Evolutionary conservation across 2,329 filamentous ascomycete species (phyloP), one percentile per base, ranked within the genome.

Genomic region (Penicillium psychrosexuale): DNA sequence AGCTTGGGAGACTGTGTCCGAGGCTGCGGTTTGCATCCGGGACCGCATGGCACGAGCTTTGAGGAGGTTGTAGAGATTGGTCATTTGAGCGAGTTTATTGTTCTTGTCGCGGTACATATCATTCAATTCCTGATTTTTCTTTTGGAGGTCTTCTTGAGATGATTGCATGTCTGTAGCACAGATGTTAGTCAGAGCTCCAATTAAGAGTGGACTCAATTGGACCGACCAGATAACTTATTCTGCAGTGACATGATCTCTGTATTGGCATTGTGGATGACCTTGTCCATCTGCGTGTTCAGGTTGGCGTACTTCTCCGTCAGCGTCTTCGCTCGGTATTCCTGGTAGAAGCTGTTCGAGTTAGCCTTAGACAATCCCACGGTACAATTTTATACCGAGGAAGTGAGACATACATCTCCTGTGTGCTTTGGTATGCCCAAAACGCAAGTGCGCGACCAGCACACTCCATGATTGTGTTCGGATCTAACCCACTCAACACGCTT

Each of bases 351-450:
- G 56, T 12, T 9, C 27, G 1, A 34, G 27, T 24, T 31, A 42
- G 56, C 66, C 64, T 34, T 12, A 3, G 8, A 55, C 22, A 27
- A 22, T 28, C 7, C 8, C 11, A 8, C 8, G 5, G 8, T 12
- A 9, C 1, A 5, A 8, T 5, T 24, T n/a, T 7, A 24, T 12
- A 12, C 8, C 11, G 12, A n/a, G 9, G 30, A 38, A 19, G 8
- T 12, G 30, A 36, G 2, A 70, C 79, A 60, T 66, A 91, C 88
- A 95, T 88, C 72, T 96, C 89, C 65, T 94, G 89, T 3, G 85
- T 86, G 19, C 86, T 85, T 69, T 96, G 91, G 65, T 96, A 96
- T 30, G 84, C 86, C 87, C 91, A 96, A 69, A 96, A 96, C 31
- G 82, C 84, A 60, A 96, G 73, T 1, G 87, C 91, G 61, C 89